phyloP scores from a whole-genome alignment of 208 protist genomes.

The Phytomonas sp. region DNA sequence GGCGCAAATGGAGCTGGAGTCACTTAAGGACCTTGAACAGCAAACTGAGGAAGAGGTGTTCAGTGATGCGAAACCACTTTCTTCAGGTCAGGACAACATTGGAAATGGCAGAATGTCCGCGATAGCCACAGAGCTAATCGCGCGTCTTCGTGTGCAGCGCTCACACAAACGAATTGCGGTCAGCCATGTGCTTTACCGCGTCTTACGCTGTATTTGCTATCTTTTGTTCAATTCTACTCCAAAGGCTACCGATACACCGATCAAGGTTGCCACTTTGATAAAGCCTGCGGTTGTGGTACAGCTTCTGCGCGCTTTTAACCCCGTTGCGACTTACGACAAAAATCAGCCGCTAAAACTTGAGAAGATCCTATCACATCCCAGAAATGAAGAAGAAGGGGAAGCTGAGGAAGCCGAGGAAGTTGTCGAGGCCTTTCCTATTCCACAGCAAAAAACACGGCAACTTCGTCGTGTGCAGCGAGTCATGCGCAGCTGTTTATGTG shows the following conservation, averaged over 20 bases:
- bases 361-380: neutral
- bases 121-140: slow-evolving; percentile 2
- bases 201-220: slow-evolving; percentile 71
- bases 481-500: slow-evolving; percentile 47
- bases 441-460: slow-evolving; percentile 59
- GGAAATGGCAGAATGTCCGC: neutral
- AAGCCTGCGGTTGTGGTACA: slow-evolving; percentile 75
- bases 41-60: slow-evolving; percentile 19
- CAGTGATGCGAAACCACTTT: neutral
- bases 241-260: slow-evolving; percentile 45
- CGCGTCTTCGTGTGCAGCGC: slow-evolving; percentile 22
- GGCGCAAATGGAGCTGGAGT: slow-evolving; percentile 27
- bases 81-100: neutral
- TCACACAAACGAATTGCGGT: slow-evolving; percentile 42
- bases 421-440: slow-evolving; percentile 25
- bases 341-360: slow-evolving; percentile 12
- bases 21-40: slow-evolving; percentile 14
- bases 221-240: slow-evolving; percentile 63
- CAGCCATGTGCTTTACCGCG: slow-evolving; percentile 48
- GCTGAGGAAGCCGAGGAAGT: slow-evolving; percentile 15
- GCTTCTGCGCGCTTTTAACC: slow-evolving; percentile 71
- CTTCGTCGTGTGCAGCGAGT: slow-evolving; percentile 59
- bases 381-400: slow-evolving; percentile 7
- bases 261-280: slow-evolving; percentile 65
- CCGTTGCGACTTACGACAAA: slow-evolving; percentile 53